Base-by-base conservation (phyloP, 2,329 filamentous ascomycete genomes). In the Pseudogymnoascus sp. region DNA sequence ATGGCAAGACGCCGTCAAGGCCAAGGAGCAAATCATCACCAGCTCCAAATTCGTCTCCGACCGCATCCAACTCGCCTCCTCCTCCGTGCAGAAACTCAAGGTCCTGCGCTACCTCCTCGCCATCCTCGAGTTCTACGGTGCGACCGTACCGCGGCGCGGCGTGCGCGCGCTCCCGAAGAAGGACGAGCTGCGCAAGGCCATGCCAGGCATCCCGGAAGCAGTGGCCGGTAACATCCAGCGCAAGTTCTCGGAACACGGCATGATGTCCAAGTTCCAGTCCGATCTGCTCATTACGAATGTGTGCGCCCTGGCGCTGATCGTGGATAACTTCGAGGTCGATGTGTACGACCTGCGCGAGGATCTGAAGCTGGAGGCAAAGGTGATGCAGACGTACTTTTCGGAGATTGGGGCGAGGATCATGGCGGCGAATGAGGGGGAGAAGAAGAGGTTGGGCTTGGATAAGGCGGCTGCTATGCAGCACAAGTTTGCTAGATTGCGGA, bases 251-350 rank as follows among this genome's bases (percentile, higher is more conserved):
- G 80, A 86, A 42, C 78, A 74, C 35, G 82, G 81, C 21, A 79
- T 83, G 63, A 83, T 93, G 75, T 82, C 84, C 61, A 90, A 89
- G 71, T 88, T 85, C 76, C 84, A 91, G 71, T 75, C 81, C 33
- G 88, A 93, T 70, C 79, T 90, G 65, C 75, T 92, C 33, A 84
- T 86, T 69, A 90, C 88, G 13, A 87, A 92, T 74, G 84, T 88
- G 69, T 88, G 86, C 68, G 87, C 83, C 1, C 79, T 92, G 64
- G 84, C 87, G 29, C 82, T 88, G 71, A 83, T 90, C 65, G 77
- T 92, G 15, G 88, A 92, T 69, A 85, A 87, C 70, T 91, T 85
- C 70, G 84, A 87, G 70, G 85, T 90, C 61, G 86, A 92, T 69
- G 86, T 86, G 5, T 82, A 81, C 65, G 81, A 87, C 66, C 75